Base-by-base conservation (phyloP, 2,329 filamentous ascomycete species). In the Rhynchosporium graminicola region DNA sequence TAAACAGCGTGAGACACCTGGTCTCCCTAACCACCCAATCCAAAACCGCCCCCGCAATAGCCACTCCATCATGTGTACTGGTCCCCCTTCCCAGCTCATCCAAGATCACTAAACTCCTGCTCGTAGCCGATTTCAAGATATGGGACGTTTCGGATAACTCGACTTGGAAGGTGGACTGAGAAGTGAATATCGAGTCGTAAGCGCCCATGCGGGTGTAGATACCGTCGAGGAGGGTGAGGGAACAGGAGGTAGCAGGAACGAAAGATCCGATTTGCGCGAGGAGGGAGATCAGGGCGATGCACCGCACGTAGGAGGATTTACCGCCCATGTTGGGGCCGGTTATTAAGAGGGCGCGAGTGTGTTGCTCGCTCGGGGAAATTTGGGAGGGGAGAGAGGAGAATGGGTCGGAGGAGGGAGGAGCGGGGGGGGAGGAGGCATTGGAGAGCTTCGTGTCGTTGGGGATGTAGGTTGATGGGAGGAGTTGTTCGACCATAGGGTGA, bases 321-420 rank as follows among this genome's bases (percentile, higher is more conserved):
- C 95, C 95, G 71, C 95, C 95, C 95, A 99, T 99, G 78, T 99
- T 99, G 36, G 95, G 95, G 0, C 95, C 95, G 0, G 95, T 99
- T 71, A 99, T 88, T 61, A 98, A 87, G 0, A 74, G 68, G 10
- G 73, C 72, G 43, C 72, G 69, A 3, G 69, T 97, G 5, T 90
- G 83, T 0, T 86, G 84, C 0, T 80, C 74, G 1, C 85, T 82
- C 31, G 42, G 36, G 7, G 47, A 45, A 2, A 3, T 86, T 80
- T 74, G 1, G 85, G 82, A 12, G 3, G 26, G 33, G 9, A 10
- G 33, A 5, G 33, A 36, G 33, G 33, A 5, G 33, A 36, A 36
- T 0, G 86, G 84, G 0, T 80, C 74, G 1, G 86, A 82, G 50
- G 42, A 3, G 12, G 43, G 28, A 12, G 47, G 43, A 2, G 3